These are phyloP conservation scores for Cladobotryum protrusum DNA, from an alignment of 2,329 filamentous ascomycete genomes.

Conservation along the genomic window DNA sequence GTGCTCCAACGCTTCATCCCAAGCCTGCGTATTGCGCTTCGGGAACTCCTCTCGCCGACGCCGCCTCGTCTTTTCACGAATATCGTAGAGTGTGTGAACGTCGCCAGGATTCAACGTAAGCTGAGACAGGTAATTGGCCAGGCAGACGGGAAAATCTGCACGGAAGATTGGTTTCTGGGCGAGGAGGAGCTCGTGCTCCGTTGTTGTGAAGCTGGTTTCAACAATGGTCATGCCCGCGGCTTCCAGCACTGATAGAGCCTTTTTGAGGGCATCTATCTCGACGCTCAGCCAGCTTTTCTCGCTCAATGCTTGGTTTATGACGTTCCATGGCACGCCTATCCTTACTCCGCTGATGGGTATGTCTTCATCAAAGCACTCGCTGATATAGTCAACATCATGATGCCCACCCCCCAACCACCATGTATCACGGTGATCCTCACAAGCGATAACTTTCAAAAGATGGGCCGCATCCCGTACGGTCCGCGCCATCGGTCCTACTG, in stretches of 20 bases:
- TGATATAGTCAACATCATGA: no score
- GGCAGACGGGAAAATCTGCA: conserved; percentile 53
- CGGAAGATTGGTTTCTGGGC: conserved; percentile 38
- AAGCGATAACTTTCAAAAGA: conserved; percentile 56
- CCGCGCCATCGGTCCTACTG: conserved; percentile 55
- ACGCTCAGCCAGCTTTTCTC: conserved; percentile 12
- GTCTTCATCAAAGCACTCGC: no score
- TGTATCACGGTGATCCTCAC: conserved; percentile 51
- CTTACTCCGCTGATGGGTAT: conserved; percentile 49
- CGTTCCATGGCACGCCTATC: conserved; percentile 58
- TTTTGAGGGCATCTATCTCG: conserved; percentile 45
- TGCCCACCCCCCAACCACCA: no score
- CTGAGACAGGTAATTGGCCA: conserved; percentile 49
- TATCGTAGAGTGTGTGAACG: conserved; percentile 44
- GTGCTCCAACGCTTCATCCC: conserved; percentile 43
- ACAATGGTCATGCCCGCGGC: conserved; percentile 54
- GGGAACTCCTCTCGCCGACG: conserved; percentile 54
- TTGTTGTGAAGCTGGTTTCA: conserved; percentile 37
- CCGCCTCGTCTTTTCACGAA: conserved; percentile 49
- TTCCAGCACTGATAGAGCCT: conserved; percentile 43
- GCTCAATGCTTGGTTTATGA: conserved; percentile 33
- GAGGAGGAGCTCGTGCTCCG: neutral
- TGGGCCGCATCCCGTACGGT: conserved; percentile 59
- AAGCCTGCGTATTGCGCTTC: conserved; percentile 49
- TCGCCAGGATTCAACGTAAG: conserved; percentile 50